Evolutionary conservation across 2,329 filamentous ascomycete species (phyloP).

Genomic region (Penicillium rolfsii): DNA sequence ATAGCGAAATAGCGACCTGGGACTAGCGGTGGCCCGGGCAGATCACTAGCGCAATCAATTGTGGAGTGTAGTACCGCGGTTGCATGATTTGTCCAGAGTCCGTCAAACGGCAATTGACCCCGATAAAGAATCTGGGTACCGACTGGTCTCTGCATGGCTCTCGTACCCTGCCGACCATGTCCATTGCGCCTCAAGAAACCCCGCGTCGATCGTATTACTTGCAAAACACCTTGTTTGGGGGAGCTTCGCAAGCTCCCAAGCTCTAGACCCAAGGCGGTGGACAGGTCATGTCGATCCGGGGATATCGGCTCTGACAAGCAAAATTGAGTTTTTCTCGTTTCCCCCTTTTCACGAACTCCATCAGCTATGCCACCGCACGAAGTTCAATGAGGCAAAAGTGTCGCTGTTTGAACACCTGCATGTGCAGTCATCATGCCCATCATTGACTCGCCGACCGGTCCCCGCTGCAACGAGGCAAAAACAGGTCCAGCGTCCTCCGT

Average conservation of each 20-base stretch:
- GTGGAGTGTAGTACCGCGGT: conserved; percentile 14
- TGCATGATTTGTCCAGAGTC: neutral
- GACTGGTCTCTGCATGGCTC: neutral
- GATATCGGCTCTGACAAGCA: conserved; percentile 9
- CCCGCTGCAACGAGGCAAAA: conserved; percentile 11
- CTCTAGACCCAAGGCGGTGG: conserved; percentile 5
- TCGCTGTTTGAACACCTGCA: neutral
- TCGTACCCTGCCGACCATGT: neutral
- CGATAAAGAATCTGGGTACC: neutral
- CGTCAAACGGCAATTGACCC: neutral
- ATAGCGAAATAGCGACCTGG: neutral
- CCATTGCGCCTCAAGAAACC: neutral
- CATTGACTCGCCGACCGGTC: conserved; percentile 15
- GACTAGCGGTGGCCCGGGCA: conserved; percentile 2
- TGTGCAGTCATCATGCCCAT: neutral
- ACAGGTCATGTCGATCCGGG: conserved; percentile 26
- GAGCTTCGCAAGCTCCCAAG: neutral
- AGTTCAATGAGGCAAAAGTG: neutral
- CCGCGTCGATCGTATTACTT: neutral
- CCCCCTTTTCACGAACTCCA: no score
- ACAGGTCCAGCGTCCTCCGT: neutral
- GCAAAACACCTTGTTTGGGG: neutral
- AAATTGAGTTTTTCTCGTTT: neutral
- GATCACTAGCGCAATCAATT: neutral
- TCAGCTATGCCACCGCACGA: no score